These are phyloP conservation scores for Chrysoporthe deuterocubensis DNA, from an alignment of 2,329 filamentous ascomycete genomes.

Conservation along the genomic window DNA sequence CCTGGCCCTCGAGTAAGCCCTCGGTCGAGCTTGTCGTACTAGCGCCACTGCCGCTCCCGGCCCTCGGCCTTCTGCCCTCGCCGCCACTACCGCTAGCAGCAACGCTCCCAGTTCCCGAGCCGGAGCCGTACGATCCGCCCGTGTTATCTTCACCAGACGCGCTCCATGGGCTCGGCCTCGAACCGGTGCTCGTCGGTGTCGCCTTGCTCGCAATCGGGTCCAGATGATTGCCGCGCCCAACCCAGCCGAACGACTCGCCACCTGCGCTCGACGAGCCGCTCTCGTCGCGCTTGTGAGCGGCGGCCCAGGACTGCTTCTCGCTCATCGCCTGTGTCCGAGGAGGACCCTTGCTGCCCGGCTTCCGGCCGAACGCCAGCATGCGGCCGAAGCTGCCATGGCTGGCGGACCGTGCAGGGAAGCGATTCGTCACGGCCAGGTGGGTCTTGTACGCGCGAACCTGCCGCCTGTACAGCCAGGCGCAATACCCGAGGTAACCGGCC, in stretches of 20 bases:
- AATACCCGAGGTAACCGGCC: constrained; percentile 70
- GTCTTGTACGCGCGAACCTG: constrained; percentile 72
- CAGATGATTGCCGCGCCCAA: constrained; percentile 32
- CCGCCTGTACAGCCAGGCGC: constrained; percentile 73
- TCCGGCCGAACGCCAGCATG: constrained; percentile 36
- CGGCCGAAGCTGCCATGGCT: constrained; percentile 42
- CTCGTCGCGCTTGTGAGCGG: constrained; percentile 20
- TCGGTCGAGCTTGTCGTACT: constrained; percentile 44
- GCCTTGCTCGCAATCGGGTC: constrained; percentile 31
- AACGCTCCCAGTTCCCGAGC: constrained; percentile 31
- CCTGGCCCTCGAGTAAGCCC: constrained; percentile 45
- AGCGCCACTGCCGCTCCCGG: constrained; percentile 40
- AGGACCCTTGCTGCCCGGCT: constrained; percentile 21
- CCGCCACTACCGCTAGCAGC: constrained; percentile 32
- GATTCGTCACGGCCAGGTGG: constrained; percentile 69
- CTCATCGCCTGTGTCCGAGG: not conserved
- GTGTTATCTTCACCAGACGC: constrained; percentile 20
- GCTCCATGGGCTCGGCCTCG: constrained; percentile 20
- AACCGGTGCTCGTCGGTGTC: constrained; percentile 29
- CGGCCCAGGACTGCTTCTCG: constrained; percentile 26
- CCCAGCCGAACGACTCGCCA: constrained; percentile 31
- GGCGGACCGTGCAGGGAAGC: constrained; percentile 42
- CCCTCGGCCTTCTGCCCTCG: constrained; percentile 31
- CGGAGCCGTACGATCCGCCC: constrained; percentile 32
- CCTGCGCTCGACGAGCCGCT: constrained; percentile 27